Evolutionary conservation across 1,284 basidiomycete species (phyloP), one percentile per base, ranked within the genome.

Genomic region (Tetrapyrgos nigripes): DNA sequence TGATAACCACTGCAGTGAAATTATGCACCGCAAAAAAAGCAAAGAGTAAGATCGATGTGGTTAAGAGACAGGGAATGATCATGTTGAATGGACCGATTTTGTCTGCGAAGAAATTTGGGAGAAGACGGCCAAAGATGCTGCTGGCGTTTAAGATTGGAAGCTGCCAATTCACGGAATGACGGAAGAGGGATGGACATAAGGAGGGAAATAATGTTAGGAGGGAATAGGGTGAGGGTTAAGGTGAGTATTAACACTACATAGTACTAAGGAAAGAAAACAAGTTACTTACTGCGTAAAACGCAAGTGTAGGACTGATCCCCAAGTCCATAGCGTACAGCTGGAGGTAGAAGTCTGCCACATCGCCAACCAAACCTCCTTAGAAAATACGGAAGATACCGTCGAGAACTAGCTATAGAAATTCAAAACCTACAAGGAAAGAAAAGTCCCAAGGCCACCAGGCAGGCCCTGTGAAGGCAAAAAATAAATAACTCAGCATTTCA

Each of bases 51-150:
- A 70, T 71, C 8, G 78, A 71, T 23, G 79, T 80, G 31, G 75
- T 66, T 33, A 69, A 64, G n/a, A 82, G 70, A 46, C 76, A 77
- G 0, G 76, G 74, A 13, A 80, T 72, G 14, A 79, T 68, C 71
- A 76, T 73, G 57, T 79, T 80, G 57, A 77, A 80, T 3, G 75
- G 73, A 51, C 83, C 83, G 48, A 80, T 62, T 49, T 68, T 72
- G 65, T 83, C 79, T 21, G 83, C 82, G 50, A 83, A 70, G 58
- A 81, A 75, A 49, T 79, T 79, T 14, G 83, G 82, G 10, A 83
- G 57, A 21, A 84, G 62, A 13, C 83, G 79, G 29, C 83, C 83
- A 5, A 79, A 66, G 35, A 81, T 70, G 63, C 79, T 79, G 10
- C 80, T 79, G 1, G 76, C 77, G 61, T 84, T 84, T n/a, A 84